Evolutionary conservation across 2,329 filamentous ascomycete species (phyloP).

Genomic region (Arachnomyces sp.): DNA sequence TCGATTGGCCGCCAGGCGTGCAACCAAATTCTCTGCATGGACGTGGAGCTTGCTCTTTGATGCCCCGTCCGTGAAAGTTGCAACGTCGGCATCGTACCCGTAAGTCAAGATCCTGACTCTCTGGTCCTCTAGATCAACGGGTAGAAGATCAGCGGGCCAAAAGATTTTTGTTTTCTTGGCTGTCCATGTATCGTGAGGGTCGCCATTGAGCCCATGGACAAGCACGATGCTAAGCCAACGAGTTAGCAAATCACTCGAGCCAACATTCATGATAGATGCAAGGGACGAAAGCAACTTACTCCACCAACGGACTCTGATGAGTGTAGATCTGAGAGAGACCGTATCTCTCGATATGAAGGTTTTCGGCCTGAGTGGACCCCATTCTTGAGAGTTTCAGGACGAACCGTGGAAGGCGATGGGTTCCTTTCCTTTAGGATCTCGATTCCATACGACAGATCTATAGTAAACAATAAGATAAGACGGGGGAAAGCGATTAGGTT

Average conservation of each 20-base stretch:
- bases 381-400: no score
- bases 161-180: constrained; percentile 48
- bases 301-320: constrained; percentile 32
- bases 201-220: constrained; percentile 63
- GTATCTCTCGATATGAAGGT: constrained; percentile 26
- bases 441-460: no score
- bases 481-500: no score
- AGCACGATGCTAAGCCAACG: constrained; percentile 48
- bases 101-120: constrained; percentile 62
- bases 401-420: no score
- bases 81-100: constrained; percentile 64
- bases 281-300: constrained; percentile 17
- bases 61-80: constrained; percentile 44
- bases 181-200: constrained; percentile 57
- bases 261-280: not conserved
- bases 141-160: constrained; percentile 64
- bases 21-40: constrained; percentile 63
- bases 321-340: constrained; percentile 37
- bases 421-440: no score
- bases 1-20: constrained; percentile 56
- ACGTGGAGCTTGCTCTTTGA: constrained; percentile 62
- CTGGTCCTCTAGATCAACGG: constrained; percentile 48
- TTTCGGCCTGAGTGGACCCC: not conserved
- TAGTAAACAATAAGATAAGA: no score
- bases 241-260: not conserved